Base-by-base conservation (phyloP, 2,329 filamentous ascomycete species). In the Phialophora macrospora region DNA sequence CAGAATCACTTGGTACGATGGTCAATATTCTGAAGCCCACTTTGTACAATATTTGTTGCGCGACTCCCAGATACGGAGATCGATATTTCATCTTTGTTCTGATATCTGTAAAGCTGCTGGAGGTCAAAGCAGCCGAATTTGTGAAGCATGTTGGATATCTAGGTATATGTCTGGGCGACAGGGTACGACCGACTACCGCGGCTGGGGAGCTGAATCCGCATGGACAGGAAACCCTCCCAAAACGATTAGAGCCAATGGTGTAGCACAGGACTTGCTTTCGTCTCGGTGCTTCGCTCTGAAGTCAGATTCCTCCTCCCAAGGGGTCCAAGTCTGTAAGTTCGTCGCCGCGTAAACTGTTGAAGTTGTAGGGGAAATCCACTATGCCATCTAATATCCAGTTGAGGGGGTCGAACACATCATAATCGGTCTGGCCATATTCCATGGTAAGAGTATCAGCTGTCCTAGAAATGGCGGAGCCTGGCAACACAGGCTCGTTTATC, bases 351-450 rank as follows among this genome's bases (percentile, higher is more conserved):
- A 62, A 41, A 28, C 60, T 67, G 58, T 60, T 69, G 55, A 72
- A 72, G 52, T 65, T 72, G 74, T 89, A 93, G 69, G 91, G 91
- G 75, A 94, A 90, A 75, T 93, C 90, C 66, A 95, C 83, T 38
- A 94, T 82, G 14, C 91, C 91, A 76, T 97, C 93, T 66, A 97
- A 81, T 82, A 96, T 92, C 93, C 93, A 97, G 76, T 94, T 92
- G 73, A 97, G 84, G 0, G 93, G 92, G 78, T 97, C 93, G 74
- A 96, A 97, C 68, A 96, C 92, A 76, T 96, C 91, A 76, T 93
- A 93, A 72, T 88, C 90, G 9, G 87, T 85, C 30, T 71, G 62
- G 38, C 71, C 67, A 59, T 63, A 68, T 58, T 71, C 70, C 60
- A 68, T 69, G 56, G 64, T 58, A 24, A 65, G 65, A 44, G 69